Conservation (phyloP, 1,284 basidiomycete genomes). For the Fomitiporia mediterranea region DNA sequence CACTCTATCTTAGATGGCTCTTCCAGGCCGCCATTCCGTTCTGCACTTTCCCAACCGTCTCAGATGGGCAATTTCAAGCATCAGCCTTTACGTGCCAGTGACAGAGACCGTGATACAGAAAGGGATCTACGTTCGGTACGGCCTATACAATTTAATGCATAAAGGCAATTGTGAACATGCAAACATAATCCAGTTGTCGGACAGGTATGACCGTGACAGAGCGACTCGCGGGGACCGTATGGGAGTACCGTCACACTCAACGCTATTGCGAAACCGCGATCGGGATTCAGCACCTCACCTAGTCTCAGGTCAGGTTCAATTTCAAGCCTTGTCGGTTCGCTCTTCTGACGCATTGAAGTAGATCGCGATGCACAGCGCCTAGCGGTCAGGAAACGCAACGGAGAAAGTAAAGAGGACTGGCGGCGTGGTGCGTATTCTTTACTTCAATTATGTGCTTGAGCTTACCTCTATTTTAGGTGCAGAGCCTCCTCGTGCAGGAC, state of each 20-base stretch:
- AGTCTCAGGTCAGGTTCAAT: slow-evolving; percentile 35
- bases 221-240: slow-evolving; percentile 47
- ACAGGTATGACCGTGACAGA: slow-evolving; percentile 69
- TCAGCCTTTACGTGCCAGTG: slow-evolving; percentile 65
- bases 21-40: slow-evolving; percentile 62
- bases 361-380: slow-evolving; percentile 16
- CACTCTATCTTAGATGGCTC: slow-evolving; percentile 40
- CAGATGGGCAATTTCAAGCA: slow-evolving; percentile 89
- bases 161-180: background rate
- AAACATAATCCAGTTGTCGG: slow-evolving; percentile 53
- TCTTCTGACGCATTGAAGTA: background rate
- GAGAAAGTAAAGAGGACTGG: slow-evolving; percentile 75
- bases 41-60: slow-evolving; percentile 70
- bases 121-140: slow-evolving; percentile 40
- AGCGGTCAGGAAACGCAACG: slow-evolving; percentile 55
- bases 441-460: background rate
- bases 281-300: slow-evolving; percentile 65
- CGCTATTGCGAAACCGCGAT: slow-evolving; percentile 54
- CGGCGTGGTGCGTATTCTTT: slow-evolving; percentile 53
- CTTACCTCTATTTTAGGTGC: slow-evolving; percentile 32
- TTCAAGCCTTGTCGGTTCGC: no score
- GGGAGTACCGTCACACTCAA: slow-evolving; percentile 42
- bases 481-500: slow-evolving; percentile 46
- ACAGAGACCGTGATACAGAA: slow-evolving; percentile 55
- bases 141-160: background rate